Evolutionary conservation across 2,329 filamentous ascomycete genomes (phyloP), one percentile per base, ranked within the genome.

Genomic region (Apiospora arundinis): DNA sequence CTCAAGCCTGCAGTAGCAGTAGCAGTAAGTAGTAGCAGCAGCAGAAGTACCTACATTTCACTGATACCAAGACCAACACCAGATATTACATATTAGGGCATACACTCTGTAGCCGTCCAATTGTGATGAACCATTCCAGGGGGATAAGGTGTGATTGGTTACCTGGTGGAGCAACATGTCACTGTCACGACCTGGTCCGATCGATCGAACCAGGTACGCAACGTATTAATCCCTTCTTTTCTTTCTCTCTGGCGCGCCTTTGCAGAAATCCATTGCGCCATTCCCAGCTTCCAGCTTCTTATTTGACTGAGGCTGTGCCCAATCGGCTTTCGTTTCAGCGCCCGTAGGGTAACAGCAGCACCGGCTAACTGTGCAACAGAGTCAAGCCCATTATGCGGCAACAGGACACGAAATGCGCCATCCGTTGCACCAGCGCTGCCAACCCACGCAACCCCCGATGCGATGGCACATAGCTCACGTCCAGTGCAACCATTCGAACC

Each of bases 171-270:
- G 49, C 25, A 56, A 25, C 25, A 18, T 28, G 49, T 37, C 52
- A 60, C 52, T 60, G 52, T 60, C 49, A 60, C 52, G 52, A 60
- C 52, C 52, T 60, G 28, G 28, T 21, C 52, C 52, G 52, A 60
- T 60, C 52, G 52, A 60, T 60, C 52, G 52, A 60, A 37, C 52
- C 52, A 60, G 52, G 52, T 37, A 60, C 52, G 12, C 42, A 32
- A 37, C 28, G 16, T 9, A 56, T 42, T 8, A 45, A 45, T 45
- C 42, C 42, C 16, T 18, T 18, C 21, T 6, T 32, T 32, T 6
- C 32, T 3, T 32, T 32, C 32, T 32, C 6, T 32, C 32, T 32
- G 3, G 32, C 25, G 12, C 18, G 23, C 49, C 49, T 32, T 32
- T 60, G 52, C 52, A 60, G 25, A 60, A 60, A 25, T 25, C 8